Evolutionary conservation across 768 basidiomycete genomes (phyloP), one percentile per base, ranked within the genome.

Genomic region (Naganishia friedmannii): DNA sequence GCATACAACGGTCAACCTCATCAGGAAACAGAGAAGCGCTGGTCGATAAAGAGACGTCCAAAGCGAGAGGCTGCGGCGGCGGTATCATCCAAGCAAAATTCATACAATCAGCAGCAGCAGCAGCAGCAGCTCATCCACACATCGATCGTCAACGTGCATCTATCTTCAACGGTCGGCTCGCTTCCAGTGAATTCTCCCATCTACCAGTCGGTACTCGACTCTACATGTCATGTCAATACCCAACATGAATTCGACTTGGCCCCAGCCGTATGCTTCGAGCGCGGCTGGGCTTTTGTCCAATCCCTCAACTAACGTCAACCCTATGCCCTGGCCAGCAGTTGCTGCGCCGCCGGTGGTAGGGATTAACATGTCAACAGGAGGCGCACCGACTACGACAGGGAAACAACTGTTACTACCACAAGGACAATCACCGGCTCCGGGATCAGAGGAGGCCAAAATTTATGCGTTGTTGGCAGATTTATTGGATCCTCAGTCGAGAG

Each of bases 391-490:
- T 39, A 57, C 51, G 23, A 66, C 71, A 26, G 77, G 77, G 0
- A 80, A 80, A 71, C 72, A 78, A 5, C 65, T 80, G 46, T 66
- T 81, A 67, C 69, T 80, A 51, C 78, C 78, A 6, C 76, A 74
- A 58, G 77, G 79, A 15, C 74, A 74, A 17, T 60, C 74, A 23
- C 79, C 77, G 1, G 75, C 76, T n/a, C 70, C 74, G 1, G 74
- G 76, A 32, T 74, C 71, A 26, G 89, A 90, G 72, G 89, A 90
- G 77, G 84, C 84, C 74, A 94, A 96, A 83, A 96, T 99, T 53
- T 95, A 93, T 81, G 84, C 85, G 13, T 86, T 98, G 65, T 93
- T 98, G 70, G 88, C 79, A 17, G 82, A 82, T 65, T 55, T 82
- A 57, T 74, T 83, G 70, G 81, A 82, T 72, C 82, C 82, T 0